These are phyloP conservation scores for Candida pseudoviswanathii DNA, from an alignment of 1,139 yeast genomes.

Conservation along the genomic window DNA sequence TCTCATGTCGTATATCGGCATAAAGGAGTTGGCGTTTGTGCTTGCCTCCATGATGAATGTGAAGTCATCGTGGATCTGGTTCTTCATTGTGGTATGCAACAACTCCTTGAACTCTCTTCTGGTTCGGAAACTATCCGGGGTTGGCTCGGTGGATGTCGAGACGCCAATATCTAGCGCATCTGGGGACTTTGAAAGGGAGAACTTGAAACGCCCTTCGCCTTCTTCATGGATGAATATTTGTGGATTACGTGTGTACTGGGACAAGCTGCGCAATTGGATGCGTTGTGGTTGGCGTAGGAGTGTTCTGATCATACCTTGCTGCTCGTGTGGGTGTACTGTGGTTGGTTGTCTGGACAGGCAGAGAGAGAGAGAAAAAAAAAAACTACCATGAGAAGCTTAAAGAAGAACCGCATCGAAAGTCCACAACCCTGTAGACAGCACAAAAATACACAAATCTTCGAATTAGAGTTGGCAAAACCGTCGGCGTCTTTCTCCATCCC, in stretches of 20 bases:
- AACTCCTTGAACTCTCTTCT: constrained; percentile 31
- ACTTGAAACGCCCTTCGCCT: constrained; percentile 15
- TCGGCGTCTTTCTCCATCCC: too few species aligned
- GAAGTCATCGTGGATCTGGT: constrained; percentile 48
- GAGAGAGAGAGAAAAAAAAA: too few species aligned
- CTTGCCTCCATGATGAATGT: constrained; percentile 64
- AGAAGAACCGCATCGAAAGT: too few species aligned
- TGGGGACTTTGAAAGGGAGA: constrained; percentile 21
- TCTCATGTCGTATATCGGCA: constrained; percentile 76
- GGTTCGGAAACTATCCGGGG: constrained; percentile 26
- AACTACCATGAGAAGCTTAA: too few species aligned
- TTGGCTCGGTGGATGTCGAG: constrained; percentile 17
- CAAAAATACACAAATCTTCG: too few species aligned
- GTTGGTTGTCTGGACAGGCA: too few species aligned
- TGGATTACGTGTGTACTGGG: constrained; percentile 22
- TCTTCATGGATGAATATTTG: constrained; percentile 29
- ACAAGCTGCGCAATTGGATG: constrained; percentile 9
- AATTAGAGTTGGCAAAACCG: too few species aligned
- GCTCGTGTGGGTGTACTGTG: too few species aligned
- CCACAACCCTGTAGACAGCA: too few species aligned
- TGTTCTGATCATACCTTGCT: too few species aligned
- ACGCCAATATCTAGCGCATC: constrained; percentile 36
- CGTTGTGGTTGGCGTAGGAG: too few species aligned
- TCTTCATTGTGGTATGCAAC: constrained; percentile 29
- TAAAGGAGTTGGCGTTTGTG: constrained; percentile 57